Conservation (phyloP, 305 asterid genomes). For the Lippia alba region DNA sequence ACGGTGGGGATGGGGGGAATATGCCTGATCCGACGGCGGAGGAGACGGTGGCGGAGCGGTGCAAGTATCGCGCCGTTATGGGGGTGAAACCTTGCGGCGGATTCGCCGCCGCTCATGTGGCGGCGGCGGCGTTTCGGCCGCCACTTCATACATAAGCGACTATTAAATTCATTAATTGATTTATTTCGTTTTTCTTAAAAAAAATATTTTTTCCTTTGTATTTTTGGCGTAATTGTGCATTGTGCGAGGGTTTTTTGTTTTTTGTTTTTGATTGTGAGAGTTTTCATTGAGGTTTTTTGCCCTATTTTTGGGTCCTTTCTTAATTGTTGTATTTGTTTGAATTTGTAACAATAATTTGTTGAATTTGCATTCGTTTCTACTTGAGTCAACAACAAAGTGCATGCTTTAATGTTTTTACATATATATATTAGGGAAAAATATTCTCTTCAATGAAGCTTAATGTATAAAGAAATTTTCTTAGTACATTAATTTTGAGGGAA, state of each 20-base stretch:
- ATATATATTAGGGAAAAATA: too few species aligned
- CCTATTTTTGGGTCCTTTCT: not conserved
- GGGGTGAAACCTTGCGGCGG: constrained; percentile 44
- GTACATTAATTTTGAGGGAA: too few species aligned
- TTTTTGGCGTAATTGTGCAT: not conserved
- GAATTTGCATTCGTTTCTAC: not conserved
- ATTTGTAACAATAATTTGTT: not conserved
- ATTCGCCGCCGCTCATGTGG: constrained; percentile 31
- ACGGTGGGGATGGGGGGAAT: constrained; percentile 23
- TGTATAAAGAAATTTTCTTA: too few species aligned
- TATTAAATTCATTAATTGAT: not conserved
- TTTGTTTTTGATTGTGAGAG: too few species aligned
- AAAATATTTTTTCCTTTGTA: not conserved
- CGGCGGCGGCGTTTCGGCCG: constrained; percentile 36
- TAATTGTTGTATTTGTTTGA: not conserved
- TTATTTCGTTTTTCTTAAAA: not conserved
- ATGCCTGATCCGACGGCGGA: constrained; percentile 31
- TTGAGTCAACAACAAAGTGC: not conserved
- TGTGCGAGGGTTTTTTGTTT: too few species aligned
- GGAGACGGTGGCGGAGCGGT: constrained; percentile 38
- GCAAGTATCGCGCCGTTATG: constrained; percentile 28
- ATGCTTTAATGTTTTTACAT: too few species aligned
- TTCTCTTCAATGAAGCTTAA: too few species aligned
- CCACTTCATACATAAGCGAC: constrained; percentile 37
- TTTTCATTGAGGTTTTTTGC: not conserved